Conservation (phyloP, 352 stramenopile genomes). For the Phytophthora brassicae region DNA sequence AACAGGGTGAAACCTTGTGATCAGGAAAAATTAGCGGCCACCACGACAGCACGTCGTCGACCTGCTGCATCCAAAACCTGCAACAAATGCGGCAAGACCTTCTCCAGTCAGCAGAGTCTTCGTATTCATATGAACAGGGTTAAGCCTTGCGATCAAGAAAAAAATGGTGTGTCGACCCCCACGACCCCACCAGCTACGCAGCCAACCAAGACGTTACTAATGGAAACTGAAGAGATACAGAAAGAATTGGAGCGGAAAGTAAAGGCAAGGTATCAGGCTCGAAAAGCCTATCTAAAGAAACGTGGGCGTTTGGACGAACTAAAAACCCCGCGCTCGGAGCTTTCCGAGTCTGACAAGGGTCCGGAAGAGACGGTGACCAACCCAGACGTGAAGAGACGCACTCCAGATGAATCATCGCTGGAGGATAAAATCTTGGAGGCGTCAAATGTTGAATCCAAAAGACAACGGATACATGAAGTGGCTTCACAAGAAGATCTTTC, state of each 20-base stretch:
- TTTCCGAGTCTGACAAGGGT: background rate
- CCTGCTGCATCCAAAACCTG: conserved; percentile 20
- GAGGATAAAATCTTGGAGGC: background rate
- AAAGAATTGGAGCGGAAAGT: conserved; percentile 25
- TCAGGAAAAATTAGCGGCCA: conserved; percentile 17
- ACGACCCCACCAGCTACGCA: conserved; percentile 4
- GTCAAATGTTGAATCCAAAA: conserved; percentile 14
- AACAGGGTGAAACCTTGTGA: conserved; percentile 33
- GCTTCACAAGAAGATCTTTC: background rate
- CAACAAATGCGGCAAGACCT: conserved; percentile 31
- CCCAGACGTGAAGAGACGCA: conserved; percentile 14
- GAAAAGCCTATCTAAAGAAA: conserved; percentile 36
- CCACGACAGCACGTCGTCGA: conserved; percentile 9
- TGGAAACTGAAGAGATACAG: conserved; percentile 18
- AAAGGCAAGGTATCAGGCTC: conserved; percentile 27
- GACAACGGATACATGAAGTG: conserved; percentile 14
- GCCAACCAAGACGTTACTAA: background rate
- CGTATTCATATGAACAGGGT: conserved; percentile 35
- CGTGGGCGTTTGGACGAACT: conserved; percentile 28
- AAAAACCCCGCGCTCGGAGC: conserved; percentile 1
- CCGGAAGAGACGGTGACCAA: background rate
- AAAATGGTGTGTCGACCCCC: background rate
- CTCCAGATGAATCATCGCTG: background rate
- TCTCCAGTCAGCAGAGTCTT: conserved; percentile 34
- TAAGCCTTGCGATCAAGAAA: conserved; percentile 27